Percentiles rank a stretch among this genome's conserved stretches.
These are phyloP conservation scores for Sequoia sempervirens DNA, from an alignment of 75 land plant species.

Conservation along the genomic window DNA sequence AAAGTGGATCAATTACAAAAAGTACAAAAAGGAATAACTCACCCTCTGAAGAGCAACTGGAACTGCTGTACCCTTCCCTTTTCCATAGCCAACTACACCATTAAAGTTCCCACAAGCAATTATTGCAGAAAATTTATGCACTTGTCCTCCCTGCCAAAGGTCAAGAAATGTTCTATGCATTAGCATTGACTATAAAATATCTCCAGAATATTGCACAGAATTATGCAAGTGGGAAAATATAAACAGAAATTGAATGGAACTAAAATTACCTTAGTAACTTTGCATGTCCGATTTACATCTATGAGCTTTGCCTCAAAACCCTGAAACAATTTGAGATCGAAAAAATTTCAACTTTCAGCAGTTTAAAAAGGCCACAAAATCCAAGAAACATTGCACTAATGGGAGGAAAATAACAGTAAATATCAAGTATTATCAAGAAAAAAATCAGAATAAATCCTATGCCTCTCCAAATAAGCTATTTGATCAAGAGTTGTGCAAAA, in stretches of 20 bases:
- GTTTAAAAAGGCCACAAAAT: neutral
- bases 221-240: neutral
- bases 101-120: constrained; percentile 88
- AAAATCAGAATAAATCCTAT: neutral
- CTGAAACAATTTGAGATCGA: constrained; percentile 29
- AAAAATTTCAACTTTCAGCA: neutral
- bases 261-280: constrained; percentile 86
- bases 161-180: neutral
- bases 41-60: constrained; percentile 68
- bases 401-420: neutral
- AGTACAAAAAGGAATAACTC: constrained; percentile 5
- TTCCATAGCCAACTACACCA: constrained; percentile 87
- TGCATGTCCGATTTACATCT: constrained; percentile 88
- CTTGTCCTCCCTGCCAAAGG: constrained; percentile 70
- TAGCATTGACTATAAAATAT: neutral
- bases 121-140: constrained; percentile 72
- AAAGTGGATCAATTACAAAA: neutral
- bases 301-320: constrained; percentile 79
- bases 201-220: neutral
- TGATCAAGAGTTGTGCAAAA: neutral
- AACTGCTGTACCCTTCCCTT: constrained; percentile 76
- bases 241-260: neutral
- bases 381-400: neutral
- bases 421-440: neutral
- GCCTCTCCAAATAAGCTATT: neutral